Evolutionary conservation across 2,329 filamentous ascomycete species (phyloP).

Genomic region (Daldinia sp.): DNA sequence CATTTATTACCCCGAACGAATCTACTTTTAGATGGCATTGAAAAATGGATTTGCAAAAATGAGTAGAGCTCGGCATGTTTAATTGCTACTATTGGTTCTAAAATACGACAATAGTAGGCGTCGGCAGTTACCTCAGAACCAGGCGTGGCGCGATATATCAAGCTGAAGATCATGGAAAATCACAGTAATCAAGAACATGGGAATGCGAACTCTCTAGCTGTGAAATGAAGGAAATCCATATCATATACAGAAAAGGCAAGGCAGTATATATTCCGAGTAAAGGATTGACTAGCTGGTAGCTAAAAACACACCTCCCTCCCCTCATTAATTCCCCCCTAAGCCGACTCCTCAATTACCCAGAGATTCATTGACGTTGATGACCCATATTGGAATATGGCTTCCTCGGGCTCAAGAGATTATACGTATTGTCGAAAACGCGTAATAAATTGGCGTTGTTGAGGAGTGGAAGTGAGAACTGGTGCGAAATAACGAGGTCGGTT

Average conservation of each 20-base stretch:
- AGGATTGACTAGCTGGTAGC: slow-evolving; percentile 24
- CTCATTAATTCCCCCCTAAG: background rate
- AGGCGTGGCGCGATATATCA: no score
- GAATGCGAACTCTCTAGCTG: no score
- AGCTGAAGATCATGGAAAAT: no score
- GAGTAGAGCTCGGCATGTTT: no score
- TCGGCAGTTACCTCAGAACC: no score
- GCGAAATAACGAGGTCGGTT: slow-evolving; percentile 10
- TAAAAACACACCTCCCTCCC: slow-evolving; percentile 10
- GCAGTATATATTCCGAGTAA: slow-evolving; percentile 6
- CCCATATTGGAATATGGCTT: background rate
- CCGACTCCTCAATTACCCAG: slow-evolving; percentile 2
- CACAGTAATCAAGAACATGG: no score
- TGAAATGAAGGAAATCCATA: no score
- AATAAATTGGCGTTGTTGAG: slow-evolving; percentile 1
- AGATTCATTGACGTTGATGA: slow-evolving; percentile 11
- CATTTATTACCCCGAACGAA: no score
- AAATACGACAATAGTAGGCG: no score
- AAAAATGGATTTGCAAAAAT: no score
- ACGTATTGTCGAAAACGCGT: slow-evolving; percentile 5
- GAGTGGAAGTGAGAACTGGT: slow-evolving; percentile 14
- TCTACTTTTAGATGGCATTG: no score
- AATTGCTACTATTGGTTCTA: no score
- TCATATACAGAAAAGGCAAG: slow-evolving; percentile 1
- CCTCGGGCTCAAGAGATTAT: slow-evolving; percentile 6